Percentiles rank a stretch among this genome's conserved stretches.
phyloP scores from a whole-genome alignment of 805 yeast species.

The Saturnispora quitensis region DNA sequence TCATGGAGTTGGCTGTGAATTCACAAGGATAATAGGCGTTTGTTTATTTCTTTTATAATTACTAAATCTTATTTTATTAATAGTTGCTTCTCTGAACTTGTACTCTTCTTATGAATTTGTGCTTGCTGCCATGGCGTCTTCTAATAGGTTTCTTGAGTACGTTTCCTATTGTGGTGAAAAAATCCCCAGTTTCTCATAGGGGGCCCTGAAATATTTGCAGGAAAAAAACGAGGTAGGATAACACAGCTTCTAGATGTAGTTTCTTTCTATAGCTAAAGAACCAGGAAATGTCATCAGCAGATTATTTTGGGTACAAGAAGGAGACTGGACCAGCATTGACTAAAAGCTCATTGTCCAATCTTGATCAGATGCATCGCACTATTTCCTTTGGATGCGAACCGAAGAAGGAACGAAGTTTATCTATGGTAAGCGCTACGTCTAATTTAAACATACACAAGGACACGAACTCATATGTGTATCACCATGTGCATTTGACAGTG shows the following conservation, averaged over 20 bases:
- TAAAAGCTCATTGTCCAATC: background rate
- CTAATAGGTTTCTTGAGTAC: background rate
- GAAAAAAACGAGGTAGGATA: background rate
- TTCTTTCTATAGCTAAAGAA: no score
- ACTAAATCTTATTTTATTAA: no score
- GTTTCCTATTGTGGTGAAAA: background rate
- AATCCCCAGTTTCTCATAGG: background rate
- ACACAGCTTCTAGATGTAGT: background rate
- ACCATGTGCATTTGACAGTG: slow-evolving; percentile 17
- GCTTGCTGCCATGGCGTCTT: background rate
- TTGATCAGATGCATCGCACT: slow-evolving; percentile 3
- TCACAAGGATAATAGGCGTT: slow-evolving; percentile 40
- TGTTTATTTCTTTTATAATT: background rate
- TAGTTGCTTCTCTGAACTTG: no score
- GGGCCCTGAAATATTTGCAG: background rate
- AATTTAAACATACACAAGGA: background rate
- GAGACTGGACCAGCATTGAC: background rate
- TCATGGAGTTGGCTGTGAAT: slow-evolving; percentile 95
- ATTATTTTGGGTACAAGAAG: slow-evolving; percentile 1
- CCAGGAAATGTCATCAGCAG: background rate
- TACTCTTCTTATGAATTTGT: background rate
- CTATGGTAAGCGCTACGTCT: background rate
- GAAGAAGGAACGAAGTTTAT: slow-evolving; percentile 1
- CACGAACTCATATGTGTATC: slow-evolving; percentile 11
- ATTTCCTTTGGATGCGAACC: slow-evolving; percentile 5